Evolutionary conservation across 352 stramenopile genomes (phyloP).

Genomic region (Thraustochytrium striatum): DNA sequence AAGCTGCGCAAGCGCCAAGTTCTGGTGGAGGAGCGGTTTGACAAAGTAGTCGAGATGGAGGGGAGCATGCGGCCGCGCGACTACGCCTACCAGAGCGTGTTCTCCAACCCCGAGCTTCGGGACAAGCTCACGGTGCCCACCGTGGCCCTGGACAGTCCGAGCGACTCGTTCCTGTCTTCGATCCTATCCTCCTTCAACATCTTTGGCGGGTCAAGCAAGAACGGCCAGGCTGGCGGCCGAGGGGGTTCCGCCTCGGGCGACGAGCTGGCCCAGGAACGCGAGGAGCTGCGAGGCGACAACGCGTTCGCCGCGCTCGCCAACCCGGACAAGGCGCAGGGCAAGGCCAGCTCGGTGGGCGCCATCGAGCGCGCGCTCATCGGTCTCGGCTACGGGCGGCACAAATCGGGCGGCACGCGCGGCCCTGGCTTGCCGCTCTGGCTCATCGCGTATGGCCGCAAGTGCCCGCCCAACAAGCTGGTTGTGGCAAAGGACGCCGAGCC

Average conservation of each 20-base stretch:
- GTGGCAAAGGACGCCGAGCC: not conserved
- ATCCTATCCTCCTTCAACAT: slow-evolving; percentile 18
- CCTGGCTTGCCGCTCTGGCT: not conserved
- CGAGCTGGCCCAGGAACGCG: not conserved
- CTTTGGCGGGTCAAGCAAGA: not conserved
- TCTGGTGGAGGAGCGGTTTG: slow-evolving; percentile 18
- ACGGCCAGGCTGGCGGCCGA: not conserved
- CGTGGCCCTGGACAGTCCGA: not conserved
- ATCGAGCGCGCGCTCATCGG: slow-evolving; percentile 4
- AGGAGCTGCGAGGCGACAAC: not conserved
- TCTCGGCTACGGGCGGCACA: not conserved
- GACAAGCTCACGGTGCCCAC: slow-evolving; percentile 4
- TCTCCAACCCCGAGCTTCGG: not conserved
- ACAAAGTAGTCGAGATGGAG: not conserved
- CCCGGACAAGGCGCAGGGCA: slow-evolving; percentile 5
- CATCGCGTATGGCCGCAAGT: slow-evolving; percentile 16
- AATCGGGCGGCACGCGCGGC: not conserved
- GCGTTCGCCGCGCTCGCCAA: slow-evolving; percentile 16
- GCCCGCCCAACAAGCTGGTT: slow-evolving; percentile 1
- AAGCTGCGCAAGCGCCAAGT: slow-evolving; percentile 5
- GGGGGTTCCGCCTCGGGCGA: not conserved
- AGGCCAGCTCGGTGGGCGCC: not conserved
- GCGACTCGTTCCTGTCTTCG: not conserved
- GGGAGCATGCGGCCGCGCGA: slow-evolving; percentile 10
- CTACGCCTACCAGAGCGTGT: slow-evolving; percentile 1